Conservation (phyloP, 2,329 filamentous ascomycete species). For the Ceratocystis ficicola region DNA sequence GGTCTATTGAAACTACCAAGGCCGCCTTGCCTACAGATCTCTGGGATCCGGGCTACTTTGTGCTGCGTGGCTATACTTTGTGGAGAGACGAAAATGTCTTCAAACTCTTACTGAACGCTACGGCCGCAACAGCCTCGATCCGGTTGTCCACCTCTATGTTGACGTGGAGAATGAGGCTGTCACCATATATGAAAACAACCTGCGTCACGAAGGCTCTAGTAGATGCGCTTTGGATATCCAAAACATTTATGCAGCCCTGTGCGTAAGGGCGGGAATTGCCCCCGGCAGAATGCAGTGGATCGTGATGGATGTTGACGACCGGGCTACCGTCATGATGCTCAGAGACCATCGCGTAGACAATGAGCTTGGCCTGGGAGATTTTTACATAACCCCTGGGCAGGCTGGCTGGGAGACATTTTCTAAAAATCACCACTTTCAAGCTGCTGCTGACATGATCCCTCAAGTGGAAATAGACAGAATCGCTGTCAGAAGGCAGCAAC, state of each 20-base stretch:
- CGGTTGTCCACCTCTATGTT: not conserved
- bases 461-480: not conserved
- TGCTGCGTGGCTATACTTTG: not conserved
- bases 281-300: not conserved
- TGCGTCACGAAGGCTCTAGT: too few species aligned
- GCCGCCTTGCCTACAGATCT: too few species aligned
- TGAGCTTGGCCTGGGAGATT: rapidly evolving
- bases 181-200: not conserved
- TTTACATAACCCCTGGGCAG: not conserved
- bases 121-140: not conserved
- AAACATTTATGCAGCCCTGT: not conserved
- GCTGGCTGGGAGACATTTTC: not conserved
- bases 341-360: not conserved
- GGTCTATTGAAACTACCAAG: too few species aligned
- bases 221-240: not conserved
- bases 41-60: not conserved
- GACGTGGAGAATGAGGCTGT: not conserved
- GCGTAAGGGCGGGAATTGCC: not conserved
- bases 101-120: not conserved
- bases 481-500: not conserved
- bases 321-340: not conserved
- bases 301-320: not conserved
- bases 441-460: not conserved
- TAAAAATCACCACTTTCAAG: not conserved
- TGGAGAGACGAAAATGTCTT: not conserved